Conservation (phyloP, 2,329 filamentous ascomycete species). For the Fusarium ambrosium region DNA sequence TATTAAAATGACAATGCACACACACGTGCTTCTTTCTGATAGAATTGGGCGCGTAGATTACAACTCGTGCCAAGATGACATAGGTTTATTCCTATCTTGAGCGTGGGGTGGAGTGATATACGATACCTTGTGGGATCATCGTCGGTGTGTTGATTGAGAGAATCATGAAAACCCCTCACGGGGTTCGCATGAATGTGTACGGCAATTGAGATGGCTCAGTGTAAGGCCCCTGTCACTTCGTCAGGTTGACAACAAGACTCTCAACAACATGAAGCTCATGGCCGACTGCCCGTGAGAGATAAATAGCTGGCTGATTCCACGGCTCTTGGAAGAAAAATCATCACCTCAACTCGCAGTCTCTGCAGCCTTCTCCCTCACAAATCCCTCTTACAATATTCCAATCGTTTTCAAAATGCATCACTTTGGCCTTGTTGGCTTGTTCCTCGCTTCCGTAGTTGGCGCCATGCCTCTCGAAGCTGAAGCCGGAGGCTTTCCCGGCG, state of each 20-base stretch:
- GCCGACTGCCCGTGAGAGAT: not conserved
- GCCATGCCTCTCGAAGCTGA: not conserved
- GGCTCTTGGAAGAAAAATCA: not conserved
- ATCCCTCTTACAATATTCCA: not conserved
- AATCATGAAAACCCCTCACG: not conserved
- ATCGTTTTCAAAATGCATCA: conserved; percentile 11
- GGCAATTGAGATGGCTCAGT: not conserved
- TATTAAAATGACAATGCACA: not conserved
- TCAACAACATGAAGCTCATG: not conserved
- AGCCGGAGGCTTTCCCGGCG: not conserved
- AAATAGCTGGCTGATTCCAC: not conserved
- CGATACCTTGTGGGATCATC: not conserved
- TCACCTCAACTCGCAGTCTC: not conserved
- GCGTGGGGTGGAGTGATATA: not conserved
- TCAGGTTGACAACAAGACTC: not conserved
- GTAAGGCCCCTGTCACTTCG: not conserved
- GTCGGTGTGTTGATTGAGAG: not conserved
- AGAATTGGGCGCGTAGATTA: not conserved
- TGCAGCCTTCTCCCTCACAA: not conserved
- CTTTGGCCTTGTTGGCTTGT: conserved; percentile 2
- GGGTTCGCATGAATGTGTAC: not conserved
- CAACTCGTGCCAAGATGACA: not conserved
- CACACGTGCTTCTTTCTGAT: not conserved
- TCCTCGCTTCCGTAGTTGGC: conserved; percentile 3
- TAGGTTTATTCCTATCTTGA: not conserved